These are phyloP conservation scores for Kwoniella heveanensis DNA, from an alignment of 768 basidiomycete species.

Conservation along the genomic window DNA sequence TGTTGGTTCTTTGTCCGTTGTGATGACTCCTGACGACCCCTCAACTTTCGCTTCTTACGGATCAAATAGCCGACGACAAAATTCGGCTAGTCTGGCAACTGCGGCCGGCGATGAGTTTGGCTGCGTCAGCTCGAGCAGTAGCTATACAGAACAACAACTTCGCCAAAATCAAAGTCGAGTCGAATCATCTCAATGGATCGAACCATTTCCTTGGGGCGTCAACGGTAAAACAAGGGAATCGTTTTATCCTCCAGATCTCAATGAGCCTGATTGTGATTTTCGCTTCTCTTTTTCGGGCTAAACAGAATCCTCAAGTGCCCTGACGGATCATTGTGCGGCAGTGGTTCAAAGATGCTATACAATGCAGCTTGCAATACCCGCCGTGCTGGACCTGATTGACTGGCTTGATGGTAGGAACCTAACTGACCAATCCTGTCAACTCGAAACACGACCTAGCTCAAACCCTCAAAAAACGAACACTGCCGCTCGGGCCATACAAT, in stretches of 20 bases:
- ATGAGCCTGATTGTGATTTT: too few species aligned
- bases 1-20: neutral
- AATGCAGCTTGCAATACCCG: too few species aligned
- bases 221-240: slow-evolving; percentile 8
- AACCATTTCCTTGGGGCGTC: slow-evolving; percentile 6
- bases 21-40: neutral
- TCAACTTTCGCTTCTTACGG: neutral
- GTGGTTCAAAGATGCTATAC: too few species aligned
- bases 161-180: neutral
- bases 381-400: neutral
- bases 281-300: slow-evolving; percentile 1
- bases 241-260: neutral
- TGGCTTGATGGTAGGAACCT: neutral
- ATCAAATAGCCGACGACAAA: neutral
- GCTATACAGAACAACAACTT: slow-evolving; percentile 4
- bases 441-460: neutral
- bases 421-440: neutral
- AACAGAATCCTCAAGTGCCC: neutral
- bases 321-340: neutral
- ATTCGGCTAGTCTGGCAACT: neutral
- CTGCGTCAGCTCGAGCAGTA: neutral
- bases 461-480: neutral
- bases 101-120: neutral
- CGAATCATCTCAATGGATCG: neutral
- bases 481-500: too few species aligned